Conservation (phyloP, 192 early-diverging fungal genomes). For the Coemansia sp. region DNA sequence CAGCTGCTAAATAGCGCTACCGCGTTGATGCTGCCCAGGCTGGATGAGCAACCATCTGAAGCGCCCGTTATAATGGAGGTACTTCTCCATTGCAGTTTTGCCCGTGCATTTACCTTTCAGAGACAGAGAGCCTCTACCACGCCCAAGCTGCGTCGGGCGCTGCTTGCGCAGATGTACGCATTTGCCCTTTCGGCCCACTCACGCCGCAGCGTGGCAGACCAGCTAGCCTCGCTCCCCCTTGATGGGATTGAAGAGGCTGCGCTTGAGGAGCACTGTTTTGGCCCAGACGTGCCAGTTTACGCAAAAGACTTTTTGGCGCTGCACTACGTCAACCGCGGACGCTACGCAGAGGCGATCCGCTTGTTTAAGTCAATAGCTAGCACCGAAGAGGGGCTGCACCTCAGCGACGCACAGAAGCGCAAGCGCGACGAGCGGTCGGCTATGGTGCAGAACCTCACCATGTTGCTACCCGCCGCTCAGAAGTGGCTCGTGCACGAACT, state of each 20-base stretch:
- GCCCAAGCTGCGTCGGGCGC: slow-evolving; percentile 27
- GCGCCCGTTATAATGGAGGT: slow-evolving; percentile 42
- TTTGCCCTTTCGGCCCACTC: slow-evolving; percentile 35
- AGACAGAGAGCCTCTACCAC: slow-evolving; percentile 9
- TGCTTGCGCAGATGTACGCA: slow-evolving; percentile 47
- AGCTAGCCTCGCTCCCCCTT: slow-evolving; percentile 36
- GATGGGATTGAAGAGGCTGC: slow-evolving; percentile 36
- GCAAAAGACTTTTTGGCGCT: slow-evolving; percentile 52
- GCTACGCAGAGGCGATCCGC: slow-evolving; percentile 47
- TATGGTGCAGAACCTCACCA: slow-evolving; percentile 37
- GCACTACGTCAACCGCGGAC: slow-evolving; percentile 45
- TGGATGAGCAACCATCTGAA: slow-evolving; percentile 20
- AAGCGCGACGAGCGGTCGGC: slow-evolving; percentile 41
- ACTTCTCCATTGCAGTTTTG: slow-evolving; percentile 40
- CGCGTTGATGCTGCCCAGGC: slow-evolving; percentile 26
- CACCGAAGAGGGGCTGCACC: slow-evolving; percentile 7
- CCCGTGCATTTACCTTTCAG: slow-evolving; percentile 51
- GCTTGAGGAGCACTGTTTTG: slow-evolving; percentile 32
- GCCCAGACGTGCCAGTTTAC: slow-evolving; percentile 12
- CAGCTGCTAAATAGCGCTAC: slow-evolving; percentile 46
- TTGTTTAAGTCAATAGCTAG: slow-evolving; percentile 28
- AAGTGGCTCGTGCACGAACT: slow-evolving; percentile 33
- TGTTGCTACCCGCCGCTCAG: slow-evolving; percentile 50
- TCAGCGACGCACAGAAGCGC: slow-evolving; percentile 19
- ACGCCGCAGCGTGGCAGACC: slow-evolving; percentile 20